phyloP scores from a whole-genome alignment of 257 asterid species.

The Plantago ovata region DNA sequence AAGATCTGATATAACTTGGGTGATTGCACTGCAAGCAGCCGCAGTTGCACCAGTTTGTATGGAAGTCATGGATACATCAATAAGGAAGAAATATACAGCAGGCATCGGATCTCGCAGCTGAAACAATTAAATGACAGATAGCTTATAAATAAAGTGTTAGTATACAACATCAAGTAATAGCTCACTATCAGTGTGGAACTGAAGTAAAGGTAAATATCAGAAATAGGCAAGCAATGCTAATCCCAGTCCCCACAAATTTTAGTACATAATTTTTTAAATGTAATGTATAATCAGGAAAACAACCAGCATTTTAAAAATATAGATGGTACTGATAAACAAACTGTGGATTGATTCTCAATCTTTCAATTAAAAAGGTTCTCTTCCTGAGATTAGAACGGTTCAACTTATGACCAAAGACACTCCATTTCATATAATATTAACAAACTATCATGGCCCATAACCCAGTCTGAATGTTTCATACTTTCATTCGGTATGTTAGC shows the following conservation, averaged over 20 bases:
- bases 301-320: background rate
- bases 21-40: constrained; percentile 95
- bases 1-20: constrained; percentile 92
- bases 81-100: constrained; percentile 84
- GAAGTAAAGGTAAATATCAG: background rate
- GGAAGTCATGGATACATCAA: constrained; percentile 95
- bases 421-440: too few species aligned
- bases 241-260: background rate
- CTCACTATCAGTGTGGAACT: too few species aligned
- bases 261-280: background rate
- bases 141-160: constrained; percentile 39
- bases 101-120: constrained; percentile 99
- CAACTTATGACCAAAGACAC: too few species aligned
- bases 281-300: background rate
- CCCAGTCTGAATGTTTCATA: too few species aligned
- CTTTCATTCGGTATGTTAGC: too few species aligned
- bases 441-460: too few species aligned
- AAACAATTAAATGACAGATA: constrained; percentile 19
- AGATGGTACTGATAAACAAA: background rate
- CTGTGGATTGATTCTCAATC: too few species aligned
- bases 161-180: background rate
- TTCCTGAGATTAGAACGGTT: too few species aligned
- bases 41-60: constrained; percentile 84
- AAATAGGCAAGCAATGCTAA: background rate
- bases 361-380: too few species aligned